A percentile compares a stretch with the other conserved stretches of the same genome.
phyloP scores from a whole-genome alignment of 78 protist genomes.

The slime mould (Dictyostelium discoideum) region DNA sequence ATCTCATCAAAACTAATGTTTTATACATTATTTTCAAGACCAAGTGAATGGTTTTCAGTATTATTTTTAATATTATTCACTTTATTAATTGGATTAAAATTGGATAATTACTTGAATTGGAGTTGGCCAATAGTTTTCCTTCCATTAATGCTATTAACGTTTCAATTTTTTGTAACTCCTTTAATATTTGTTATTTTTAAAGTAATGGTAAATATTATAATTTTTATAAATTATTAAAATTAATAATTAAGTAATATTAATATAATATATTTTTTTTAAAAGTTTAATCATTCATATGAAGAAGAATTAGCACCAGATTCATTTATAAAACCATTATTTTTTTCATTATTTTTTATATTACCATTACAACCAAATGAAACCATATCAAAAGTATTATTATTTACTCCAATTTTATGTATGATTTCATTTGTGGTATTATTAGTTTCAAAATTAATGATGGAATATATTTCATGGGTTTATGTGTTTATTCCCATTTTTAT shows the following conservation, averaged over 20 bases:
- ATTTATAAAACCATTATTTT: slow-evolving; percentile 5
- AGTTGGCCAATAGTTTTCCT: background rate
- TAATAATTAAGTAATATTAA: background rate
- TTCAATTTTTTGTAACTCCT: background rate
- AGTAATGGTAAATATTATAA: background rate
- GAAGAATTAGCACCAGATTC: slow-evolving; percentile 13
- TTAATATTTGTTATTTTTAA: background rate
- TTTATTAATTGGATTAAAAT: background rate
- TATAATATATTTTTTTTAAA: background rate
- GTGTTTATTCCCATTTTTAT: background rate
- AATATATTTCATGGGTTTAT: background rate
- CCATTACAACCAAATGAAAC: slow-evolving; percentile 2
- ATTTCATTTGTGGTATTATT: background rate
- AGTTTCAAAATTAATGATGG: background rate
- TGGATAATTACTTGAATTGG: background rate
- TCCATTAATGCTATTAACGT: background rate
- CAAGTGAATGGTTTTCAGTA: slow-evolving; percentile 3
- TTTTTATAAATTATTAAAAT: too few species aligned
- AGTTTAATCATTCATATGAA: background rate
- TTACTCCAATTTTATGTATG: background rate
- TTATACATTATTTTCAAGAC: slow-evolving; percentile 7
- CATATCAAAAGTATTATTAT: background rate
- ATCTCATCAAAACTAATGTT: background rate
- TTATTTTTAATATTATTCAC: background rate
- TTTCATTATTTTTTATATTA: slow-evolving; percentile 7